phyloP scores from a whole-genome alignment of 495 filamentous ascomycete genomes.

The Glonium stellatum region DNA sequence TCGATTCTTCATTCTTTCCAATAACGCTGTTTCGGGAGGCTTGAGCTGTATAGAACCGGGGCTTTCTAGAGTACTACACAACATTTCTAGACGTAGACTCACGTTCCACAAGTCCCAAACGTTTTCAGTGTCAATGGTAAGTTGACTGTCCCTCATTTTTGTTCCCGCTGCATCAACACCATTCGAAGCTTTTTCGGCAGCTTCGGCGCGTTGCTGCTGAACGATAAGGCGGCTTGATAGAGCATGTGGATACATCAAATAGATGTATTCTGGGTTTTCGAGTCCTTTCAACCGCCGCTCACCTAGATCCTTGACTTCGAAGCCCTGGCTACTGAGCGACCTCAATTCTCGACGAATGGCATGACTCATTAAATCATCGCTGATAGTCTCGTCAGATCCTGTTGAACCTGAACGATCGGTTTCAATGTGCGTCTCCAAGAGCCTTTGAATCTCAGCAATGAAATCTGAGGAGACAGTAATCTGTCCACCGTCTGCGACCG shows the following conservation, averaged over 20 bases:
- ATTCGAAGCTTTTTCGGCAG: slow-evolving; percentile 39
- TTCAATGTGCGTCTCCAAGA: slow-evolving; percentile 77
- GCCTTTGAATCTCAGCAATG: slow-evolving; percentile 88
- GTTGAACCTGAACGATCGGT: slow-evolving; percentile 60
- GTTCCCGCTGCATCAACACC: slow-evolving; percentile 17
- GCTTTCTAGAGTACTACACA: slow-evolving; percentile 79
- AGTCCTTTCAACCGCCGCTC: slow-evolving; percentile 91
- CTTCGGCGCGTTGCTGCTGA: slow-evolving; percentile 48
- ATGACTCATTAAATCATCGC: slow-evolving; percentile 61
- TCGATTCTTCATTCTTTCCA: slow-evolving; percentile 74
- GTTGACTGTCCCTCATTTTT: slow-evolving; percentile 32
- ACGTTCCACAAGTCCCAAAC: slow-evolving; percentile 90
- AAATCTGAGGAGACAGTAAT: slow-evolving; percentile 96
- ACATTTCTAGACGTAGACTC: slow-evolving; percentile 80
- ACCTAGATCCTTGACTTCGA: slow-evolving; percentile 93
- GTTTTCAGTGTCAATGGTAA: slow-evolving; percentile 64
- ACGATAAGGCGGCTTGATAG: slow-evolving; percentile 71
- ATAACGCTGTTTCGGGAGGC: slow-evolving; percentile 68
- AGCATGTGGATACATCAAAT: slow-evolving; percentile 83
- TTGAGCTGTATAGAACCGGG: slow-evolving; percentile 50
- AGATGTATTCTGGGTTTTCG: slow-evolving; percentile 93
- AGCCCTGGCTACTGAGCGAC: slow-evolving; percentile 82
- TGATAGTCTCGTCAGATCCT: slow-evolving; percentile 60
- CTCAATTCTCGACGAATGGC: slow-evolving; percentile 82
- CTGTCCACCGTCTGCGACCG: slow-evolving; percentile 93